Base-by-base conservation (phyloP, 768 basidiomycete species). In the Suillus occidentalis region DNA sequence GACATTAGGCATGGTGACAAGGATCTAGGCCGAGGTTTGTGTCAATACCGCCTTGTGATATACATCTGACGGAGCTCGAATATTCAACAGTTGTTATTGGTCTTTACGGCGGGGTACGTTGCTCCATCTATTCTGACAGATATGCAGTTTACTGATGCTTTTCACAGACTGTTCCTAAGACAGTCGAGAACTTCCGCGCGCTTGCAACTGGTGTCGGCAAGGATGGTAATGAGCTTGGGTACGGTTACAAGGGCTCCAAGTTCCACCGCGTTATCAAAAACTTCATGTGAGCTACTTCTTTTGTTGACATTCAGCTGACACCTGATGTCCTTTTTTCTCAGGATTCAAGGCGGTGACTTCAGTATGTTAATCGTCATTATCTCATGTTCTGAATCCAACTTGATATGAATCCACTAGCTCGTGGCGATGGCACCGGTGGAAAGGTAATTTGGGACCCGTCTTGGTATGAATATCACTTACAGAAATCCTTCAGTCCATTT, bases 301-400 rank as follows among this genome's bases (percentile, higher is more conserved):
- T 55, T 60, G 6, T 9, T 7, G 13, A 68, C 10, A 65, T 50
- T 39, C 62, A 20, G 2, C 16, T 63, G 9, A 64, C 62, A 20
- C 6, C 16, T 63, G 9, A 65, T 10, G 6, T 40, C 10, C 31
- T 59, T 47, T 39, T 65, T 69, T 34, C 42, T 65, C 66, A 93
- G 92, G 93, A 95, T 97, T 71, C 96, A 98, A 81, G 96, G 96
- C 72, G 97, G 97, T 80, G 97, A 98, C 81, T 99, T 98, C 80
- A 97, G 93, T 91, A 76, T 71, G 91, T 85, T 25, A 18, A 64
- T 13, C 22, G 40, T 66, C 61, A 12, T 47, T 47, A 40, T 59
- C 66, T 70, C 52, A 62, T 69, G 50, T 64, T 70, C 59, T 65
- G 60, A 34, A 68, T 65, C 61, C 63, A 31, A 74, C 47, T 40